Conservation (phyloP, 768 basidiomycete genomes). For the Lentinula raphanica region DNA sequence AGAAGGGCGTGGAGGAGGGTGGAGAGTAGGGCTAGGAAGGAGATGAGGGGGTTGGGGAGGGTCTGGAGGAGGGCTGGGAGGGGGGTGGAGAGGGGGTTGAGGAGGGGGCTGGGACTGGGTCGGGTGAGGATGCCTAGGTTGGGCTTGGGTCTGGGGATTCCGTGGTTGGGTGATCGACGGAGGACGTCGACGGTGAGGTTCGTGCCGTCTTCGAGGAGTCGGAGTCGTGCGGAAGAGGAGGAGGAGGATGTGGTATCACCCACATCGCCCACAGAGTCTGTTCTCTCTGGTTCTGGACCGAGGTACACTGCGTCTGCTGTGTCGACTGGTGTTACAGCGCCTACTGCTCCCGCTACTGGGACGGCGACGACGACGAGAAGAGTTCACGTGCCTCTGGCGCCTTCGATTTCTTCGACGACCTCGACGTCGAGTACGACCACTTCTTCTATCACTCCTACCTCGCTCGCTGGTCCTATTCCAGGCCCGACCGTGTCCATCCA, state of each 20-base stretch:
- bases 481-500: neutral
- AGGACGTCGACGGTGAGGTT: slow-evolving; percentile 19
- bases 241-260: neutral
- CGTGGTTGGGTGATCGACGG: slow-evolving; percentile 5
- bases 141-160: too few species aligned
- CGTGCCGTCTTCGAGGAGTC: slow-evolving; percentile 20
- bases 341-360: too few species aligned
- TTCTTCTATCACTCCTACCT: neutral
- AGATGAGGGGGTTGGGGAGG: too few species aligned
- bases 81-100: slow-evolving; percentile 23
- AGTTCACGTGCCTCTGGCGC: neutral
- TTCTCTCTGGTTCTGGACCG: neutral
- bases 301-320: neutral
- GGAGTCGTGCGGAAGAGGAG: neutral
- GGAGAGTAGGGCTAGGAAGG: slow-evolving; percentile 20
- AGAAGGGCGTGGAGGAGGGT: slow-evolving; percentile 23
- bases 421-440: neutral
- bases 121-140: slow-evolving; percentile 12
- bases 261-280: neutral
- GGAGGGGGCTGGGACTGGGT: slow-evolving; percentile 24
- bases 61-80: slow-evolving; percentile 23
- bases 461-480: neutral
- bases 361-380: neutral
- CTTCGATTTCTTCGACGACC: neutral
- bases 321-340: neutral